Evolutionary conservation across 1,284 basidiomycete genomes (phyloP).

Genomic region (Ceratobasidium sp.): DNA sequence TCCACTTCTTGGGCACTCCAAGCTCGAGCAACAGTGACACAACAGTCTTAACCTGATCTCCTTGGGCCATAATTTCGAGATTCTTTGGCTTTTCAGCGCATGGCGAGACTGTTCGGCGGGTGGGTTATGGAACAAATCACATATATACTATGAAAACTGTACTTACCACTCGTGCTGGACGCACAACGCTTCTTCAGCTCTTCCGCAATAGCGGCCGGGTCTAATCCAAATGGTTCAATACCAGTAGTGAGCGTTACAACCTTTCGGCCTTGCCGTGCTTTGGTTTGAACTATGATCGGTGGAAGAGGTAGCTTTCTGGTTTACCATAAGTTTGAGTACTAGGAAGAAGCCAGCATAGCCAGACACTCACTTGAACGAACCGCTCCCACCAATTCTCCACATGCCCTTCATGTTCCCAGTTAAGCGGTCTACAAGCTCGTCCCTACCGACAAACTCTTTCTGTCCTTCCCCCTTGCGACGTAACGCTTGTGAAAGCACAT

Average conservation of each 20-base stretch:
- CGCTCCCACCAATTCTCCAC: slow-evolving; percentile 76
- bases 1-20: slow-evolving; percentile 86
- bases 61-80: slow-evolving; percentile 84
- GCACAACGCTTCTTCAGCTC: slow-evolving; percentile 83
- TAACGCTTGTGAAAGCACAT: slow-evolving; percentile 57
- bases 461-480: slow-evolving; percentile 53
- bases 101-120: slow-evolving; percentile 65
- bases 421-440: slow-evolving; percentile 73
- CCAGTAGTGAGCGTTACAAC: slow-evolving; percentile 82
- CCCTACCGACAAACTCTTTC: slow-evolving; percentile 74
- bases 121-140: not conserved
- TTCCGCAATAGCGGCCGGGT: slow-evolving; percentile 80
- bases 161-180: slow-evolving; percentile 78
- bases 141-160: not conserved
- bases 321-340: slow-evolving; percentile 38
- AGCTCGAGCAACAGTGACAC: slow-evolving; percentile 73
- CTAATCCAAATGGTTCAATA: slow-evolving; percentile 81
- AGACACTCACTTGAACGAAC: slow-evolving; percentile 67
- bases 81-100: slow-evolving; percentile 67
- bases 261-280: slow-evolving; percentile 82
- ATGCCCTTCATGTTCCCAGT: slow-evolving; percentile 65
- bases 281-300: slow-evolving; percentile 77
- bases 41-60: slow-evolving; percentile 79
- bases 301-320: slow-evolving; percentile 80
- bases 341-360: slow-evolving; percentile 22